Evolutionary conservation across 345 rosid genomes (phyloP), one percentile per base, ranked within the genome.

Genomic region (Cochlearia excelsa): DNA sequence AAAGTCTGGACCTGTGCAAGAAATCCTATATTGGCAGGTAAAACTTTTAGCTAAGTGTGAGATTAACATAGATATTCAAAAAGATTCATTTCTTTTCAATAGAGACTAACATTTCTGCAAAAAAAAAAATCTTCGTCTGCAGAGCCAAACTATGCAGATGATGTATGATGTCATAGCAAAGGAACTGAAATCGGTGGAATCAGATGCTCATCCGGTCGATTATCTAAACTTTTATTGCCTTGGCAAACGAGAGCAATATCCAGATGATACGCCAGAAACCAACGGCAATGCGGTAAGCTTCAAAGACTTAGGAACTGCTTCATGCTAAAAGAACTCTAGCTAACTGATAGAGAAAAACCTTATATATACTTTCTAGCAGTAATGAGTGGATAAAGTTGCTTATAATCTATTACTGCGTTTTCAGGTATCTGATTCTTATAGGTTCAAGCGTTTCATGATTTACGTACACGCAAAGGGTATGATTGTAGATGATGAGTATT

Each of bases 11-110:
- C 58, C 90, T 29, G 67, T 85, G 80, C 99, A 90, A 80, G 99
- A 93, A 82, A 90, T 93, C 74, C 84, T 93, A 58, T 84, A 30
- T 59, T 93, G 99, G 99, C 99, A 93, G 97, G 99, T 93, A 75
- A 66, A 11, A 3, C 30, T 28, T 39, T 38, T 26, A 44, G 61
- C 63, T 46, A 52, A 39, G 26, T 27, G 23, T 16, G 23, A 16
- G 23, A 16, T 16, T 16, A 16, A 16, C 23, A 16, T 16, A 16
- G 23, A 23, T 63, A 29, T 23, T 11, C 38, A n/a, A 2, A 10
- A 16, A 43, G 30, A 7, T 57, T 37, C 30, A 50, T 37, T 52
- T 52, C 7, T 46, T 59, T 38, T 9, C 23, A 53, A 43, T 33
- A 55, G 28, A 69, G 46, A 48, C 41, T 42, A 55, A 48, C 63